A percentile compares a stretch with the other conserved stretches of the same genome.
Evolutionary conservation across 352 stramenopile genomes (phyloP).

Genomic region (Phytophthora boehmeriae): DNA sequence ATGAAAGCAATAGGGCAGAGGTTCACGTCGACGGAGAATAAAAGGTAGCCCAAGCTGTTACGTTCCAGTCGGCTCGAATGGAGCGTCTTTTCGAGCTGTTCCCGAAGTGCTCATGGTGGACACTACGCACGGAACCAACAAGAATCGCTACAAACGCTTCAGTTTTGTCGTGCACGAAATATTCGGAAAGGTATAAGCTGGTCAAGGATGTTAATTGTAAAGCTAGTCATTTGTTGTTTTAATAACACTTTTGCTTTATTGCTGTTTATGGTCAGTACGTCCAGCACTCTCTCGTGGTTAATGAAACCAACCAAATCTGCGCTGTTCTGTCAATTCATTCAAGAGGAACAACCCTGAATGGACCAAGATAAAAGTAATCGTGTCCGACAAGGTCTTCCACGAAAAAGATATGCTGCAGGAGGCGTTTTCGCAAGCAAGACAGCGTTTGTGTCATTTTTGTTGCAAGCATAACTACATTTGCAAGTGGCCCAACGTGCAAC

Average conservation of each 20-base stretch:
- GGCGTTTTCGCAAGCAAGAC: not conserved
- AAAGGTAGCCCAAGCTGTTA: not conserved
- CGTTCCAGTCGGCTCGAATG: not conserved
- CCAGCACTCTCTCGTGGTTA: not conserved
- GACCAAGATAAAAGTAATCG: conserved; percentile 1
- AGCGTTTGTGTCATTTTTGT: not conserved
- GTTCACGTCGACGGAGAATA: not conserved
- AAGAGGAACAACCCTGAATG: conserved; percentile 5
- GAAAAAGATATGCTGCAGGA: not conserved
- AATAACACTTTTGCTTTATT: too few relatives aligned
- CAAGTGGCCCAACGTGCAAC: not conserved
- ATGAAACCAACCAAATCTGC: not conserved
- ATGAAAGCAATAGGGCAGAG: not conserved
- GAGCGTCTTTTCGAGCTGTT: conserved; percentile 4
- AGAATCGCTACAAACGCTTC: conserved; percentile 7
- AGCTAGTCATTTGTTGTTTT: too few relatives aligned
- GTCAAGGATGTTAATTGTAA: too few relatives aligned
- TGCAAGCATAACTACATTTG: not conserved
- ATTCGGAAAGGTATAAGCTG: conserved; percentile 1
- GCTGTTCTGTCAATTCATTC: not conserved
- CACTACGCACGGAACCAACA: conserved; percentile 1
- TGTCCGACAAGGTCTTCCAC: not conserved
- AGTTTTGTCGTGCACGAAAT: conserved; percentile 4
- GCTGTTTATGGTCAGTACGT: conserved; percentile 6
- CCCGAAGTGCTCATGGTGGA: conserved; percentile 1